Base-by-base conservation (phyloP, 1,284 basidiomycete species). In the Tilletiopsis washingtonensis region DNA sequence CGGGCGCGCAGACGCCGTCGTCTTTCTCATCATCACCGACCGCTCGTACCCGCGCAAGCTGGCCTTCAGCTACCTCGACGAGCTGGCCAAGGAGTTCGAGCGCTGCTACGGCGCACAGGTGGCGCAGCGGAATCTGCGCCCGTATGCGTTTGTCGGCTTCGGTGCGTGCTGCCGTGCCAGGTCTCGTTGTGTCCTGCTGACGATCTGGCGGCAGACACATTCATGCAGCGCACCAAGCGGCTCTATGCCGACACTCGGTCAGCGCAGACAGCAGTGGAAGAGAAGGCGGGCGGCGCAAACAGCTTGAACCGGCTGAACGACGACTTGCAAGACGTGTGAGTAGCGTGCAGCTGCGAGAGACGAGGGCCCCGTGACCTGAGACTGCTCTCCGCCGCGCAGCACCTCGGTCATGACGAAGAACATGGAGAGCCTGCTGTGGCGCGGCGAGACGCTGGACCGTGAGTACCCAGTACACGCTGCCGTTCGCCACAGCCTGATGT, bases 351-450 rank as follows among this genome's bases (percentile, higher is more conserved):
- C n/a, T n/a, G n/a, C n/a, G n/a, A n/a, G n/a, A n/a, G n/a, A n/a
- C n/a, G n/a, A n/a, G n/a, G n/a, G n/a, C n/a, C n/a, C n/a, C n/a
- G n/a, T 3, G 12, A 34, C 1, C 32, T 1, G 1, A 34, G 3
- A 34, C 32, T 1, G 12, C 1, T 34, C 17, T 17, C 12, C 32
- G 1, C n/a, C 19, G 14, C 37, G 12, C 20, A 45, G 44, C 7
- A 97, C 93, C 43, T 79, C 88, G 62, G 97, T 99, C 76, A 98
- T 98, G 94, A 97, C 93, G n/a, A 99, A 98, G 78, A 98, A 98
- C 74, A 99, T 99, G 93, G 94, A 98, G 75, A 94, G 98, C 75
- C 77, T 99, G 50, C 77, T 99, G 34, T 97, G 91, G 93, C 80
- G 93, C 73, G 93, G 93, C 20, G 93, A 98, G 74, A 91, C 88